Percentiles rank a stretch among this genome's conserved stretches.
These are phyloP conservation scores for Nymphaea colorata DNA, from an alignment of 164 flowering plant genomes.

Conservation along the genomic window DNA sequence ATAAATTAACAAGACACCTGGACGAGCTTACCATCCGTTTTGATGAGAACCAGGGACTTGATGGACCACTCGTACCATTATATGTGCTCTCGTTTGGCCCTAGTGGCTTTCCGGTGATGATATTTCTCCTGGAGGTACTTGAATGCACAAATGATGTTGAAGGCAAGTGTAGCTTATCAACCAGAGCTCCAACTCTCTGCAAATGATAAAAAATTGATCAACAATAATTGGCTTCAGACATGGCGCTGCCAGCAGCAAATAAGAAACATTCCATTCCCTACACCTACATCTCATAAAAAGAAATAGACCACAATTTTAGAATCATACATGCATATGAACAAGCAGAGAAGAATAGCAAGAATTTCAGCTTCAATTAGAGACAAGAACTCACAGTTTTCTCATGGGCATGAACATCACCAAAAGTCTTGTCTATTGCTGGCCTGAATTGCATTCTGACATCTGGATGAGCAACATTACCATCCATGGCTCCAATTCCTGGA, in stretches of 20 bases:
- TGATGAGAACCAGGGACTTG: constrained; percentile 80
- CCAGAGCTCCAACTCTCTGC: constrained; percentile 22
- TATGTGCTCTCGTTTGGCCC: constrained; percentile 40
- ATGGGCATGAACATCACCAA: background rate
- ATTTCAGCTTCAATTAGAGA: too few species aligned
- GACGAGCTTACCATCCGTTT: constrained; percentile 30
- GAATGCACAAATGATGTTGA: constrained; percentile 47
- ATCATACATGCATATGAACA: too few species aligned
- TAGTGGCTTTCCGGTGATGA: constrained; percentile 21
- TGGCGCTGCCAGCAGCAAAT: background rate
- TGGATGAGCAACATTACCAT: constrained; percentile 41
- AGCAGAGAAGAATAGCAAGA: too few species aligned
- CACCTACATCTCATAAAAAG: too few species aligned
- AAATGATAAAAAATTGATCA: background rate
- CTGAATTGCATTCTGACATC: constrained; percentile 33
- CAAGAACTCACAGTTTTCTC: constrained; percentile 48
- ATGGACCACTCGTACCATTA: constrained; percentile 43
- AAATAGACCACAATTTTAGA: too few species aligned
- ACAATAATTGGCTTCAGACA: background rate
- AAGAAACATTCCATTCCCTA: too few species aligned
- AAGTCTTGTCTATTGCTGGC: too few species aligned
- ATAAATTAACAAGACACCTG: background rate
- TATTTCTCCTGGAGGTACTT: constrained; percentile 44
- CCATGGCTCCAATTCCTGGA: constrained; percentile 21
- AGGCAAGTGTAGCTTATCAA: constrained; percentile 24